phyloP scores from a whole-genome alignment of 805 yeast species.

The Schwanniomyces vanrijiae region DNA sequence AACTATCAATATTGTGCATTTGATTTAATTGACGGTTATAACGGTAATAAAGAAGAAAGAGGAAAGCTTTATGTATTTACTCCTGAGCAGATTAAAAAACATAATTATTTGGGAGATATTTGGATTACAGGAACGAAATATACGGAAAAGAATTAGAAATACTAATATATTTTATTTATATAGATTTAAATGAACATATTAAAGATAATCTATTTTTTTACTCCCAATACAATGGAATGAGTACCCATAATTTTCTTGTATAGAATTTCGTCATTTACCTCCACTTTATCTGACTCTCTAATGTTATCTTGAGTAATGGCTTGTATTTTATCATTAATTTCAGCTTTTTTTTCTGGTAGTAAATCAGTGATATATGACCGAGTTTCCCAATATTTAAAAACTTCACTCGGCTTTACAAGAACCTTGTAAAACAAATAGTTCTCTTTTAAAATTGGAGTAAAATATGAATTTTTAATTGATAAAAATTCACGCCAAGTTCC shows the following conservation, averaged over 20 bases:
- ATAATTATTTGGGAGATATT: slow-evolving; percentile 33
- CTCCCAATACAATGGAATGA: slow-evolving; percentile 18
- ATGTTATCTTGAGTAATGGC: slow-evolving; percentile 21
- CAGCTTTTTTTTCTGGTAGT: slow-evolving; percentile 32
- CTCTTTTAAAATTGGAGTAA: slow-evolving; percentile 35
- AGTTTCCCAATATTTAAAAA: slow-evolving; percentile 53
- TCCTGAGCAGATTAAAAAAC: slow-evolving; percentile 11
- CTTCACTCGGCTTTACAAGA: slow-evolving; percentile 28
- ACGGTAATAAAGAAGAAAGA: slow-evolving; percentile 7
- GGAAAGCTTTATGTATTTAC: slow-evolving; percentile 27
- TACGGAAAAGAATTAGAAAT: background rate
- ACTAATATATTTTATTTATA: background rate
- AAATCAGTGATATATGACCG: slow-evolving; percentile 54
- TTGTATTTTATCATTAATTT: slow-evolving; percentile 30
- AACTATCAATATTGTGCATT: slow-evolving; percentile 43
- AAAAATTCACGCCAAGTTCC: slow-evolving; percentile 46
- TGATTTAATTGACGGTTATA: slow-evolving; percentile 22
- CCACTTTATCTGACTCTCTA: slow-evolving; percentile 7
- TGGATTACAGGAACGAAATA: slow-evolving; percentile 28
- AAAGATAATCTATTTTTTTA: slow-evolving; percentile 5
- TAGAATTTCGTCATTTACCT: slow-evolving; percentile 8
- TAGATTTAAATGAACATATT: background rate
- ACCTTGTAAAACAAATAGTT: slow-evolving; percentile 27
- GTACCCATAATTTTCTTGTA: slow-evolving; percentile 25
- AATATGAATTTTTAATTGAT: slow-evolving; percentile 23